phyloP scores from a whole-genome alignment of 2,329 filamentous ascomycete species.

The Onygenales sp. region DNA sequence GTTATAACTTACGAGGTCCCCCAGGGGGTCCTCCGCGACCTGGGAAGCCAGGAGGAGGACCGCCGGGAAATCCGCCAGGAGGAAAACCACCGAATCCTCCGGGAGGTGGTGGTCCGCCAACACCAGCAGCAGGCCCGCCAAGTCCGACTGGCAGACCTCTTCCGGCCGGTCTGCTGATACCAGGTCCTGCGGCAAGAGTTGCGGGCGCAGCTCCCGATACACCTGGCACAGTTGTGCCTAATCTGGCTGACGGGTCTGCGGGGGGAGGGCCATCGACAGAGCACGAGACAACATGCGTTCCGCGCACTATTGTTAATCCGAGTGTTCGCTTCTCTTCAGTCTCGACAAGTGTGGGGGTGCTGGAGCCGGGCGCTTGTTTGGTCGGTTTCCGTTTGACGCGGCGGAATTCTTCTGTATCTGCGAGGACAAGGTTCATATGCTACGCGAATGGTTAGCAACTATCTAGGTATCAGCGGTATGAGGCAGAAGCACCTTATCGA shows the following conservation, averaged over 20 bases:
- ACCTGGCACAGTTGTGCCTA: conserved; percentile 66
- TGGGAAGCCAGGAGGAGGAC: conserved; percentile 41
- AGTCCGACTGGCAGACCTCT: conserved; percentile 74
- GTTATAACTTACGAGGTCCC: conserved; percentile 42
- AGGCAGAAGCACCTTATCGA: conserved; percentile 70
- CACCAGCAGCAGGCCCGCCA: conserved; percentile 79
- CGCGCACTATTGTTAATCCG: conserved; percentile 86
- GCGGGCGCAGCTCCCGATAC: conserved; percentile 50
- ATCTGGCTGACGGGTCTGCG: conserved; percentile 79
- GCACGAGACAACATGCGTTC: conserved; percentile 86
- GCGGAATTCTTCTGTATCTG: conserved; percentile 96
- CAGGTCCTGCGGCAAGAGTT: conserved; percentile 71
- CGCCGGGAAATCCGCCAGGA: conserved; percentile 30
- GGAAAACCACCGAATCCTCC: conserved; percentile 44
- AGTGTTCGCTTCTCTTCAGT: conserved; percentile 96
- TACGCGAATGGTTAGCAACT: conserved; percentile 28
- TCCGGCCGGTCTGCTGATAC: conserved; percentile 83
- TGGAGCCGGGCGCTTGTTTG: conserved; percentile 53
- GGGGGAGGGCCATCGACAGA: conserved; percentile 94
- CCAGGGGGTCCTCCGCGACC: conserved; percentile 42
- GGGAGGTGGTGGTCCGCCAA: conserved; percentile 66
- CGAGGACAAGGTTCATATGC: conserved; percentile 99
- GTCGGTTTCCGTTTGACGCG: conserved; percentile 76
- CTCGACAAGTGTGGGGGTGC: conserved; percentile 61
- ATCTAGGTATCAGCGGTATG: neutral